Conservation (phyloP, 139 green algal genomes). For the Eudorina sp. region DNA sequence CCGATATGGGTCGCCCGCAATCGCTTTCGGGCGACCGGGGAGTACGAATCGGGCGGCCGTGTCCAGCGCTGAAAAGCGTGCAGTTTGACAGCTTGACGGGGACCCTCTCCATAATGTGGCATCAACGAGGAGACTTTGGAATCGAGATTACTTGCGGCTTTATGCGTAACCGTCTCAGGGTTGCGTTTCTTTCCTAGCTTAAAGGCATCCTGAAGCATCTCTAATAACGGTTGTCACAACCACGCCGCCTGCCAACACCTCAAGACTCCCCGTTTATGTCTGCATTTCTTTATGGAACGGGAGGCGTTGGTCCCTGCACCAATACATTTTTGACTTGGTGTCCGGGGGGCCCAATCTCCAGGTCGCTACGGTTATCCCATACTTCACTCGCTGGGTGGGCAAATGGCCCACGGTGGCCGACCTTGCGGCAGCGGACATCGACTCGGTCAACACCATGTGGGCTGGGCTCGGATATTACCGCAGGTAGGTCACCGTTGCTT, state of each 20-base stretch:
- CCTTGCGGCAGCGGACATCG: conserved; percentile 84
- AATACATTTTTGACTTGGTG: too few species aligned
- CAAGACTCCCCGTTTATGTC: not conserved
- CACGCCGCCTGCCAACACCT: too few species aligned
- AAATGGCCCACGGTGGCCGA: conserved; percentile 88
- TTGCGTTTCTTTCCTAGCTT: too few species aligned
- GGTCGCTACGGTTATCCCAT: conserved; percentile 79
- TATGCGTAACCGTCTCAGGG: too few species aligned
- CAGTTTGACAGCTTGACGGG: not conserved
- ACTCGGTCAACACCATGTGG: conserved; percentile 93
- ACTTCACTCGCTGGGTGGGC: conserved; percentile 85
- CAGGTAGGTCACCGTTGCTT: conserved; percentile 10
- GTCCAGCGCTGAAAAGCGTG: not conserved
- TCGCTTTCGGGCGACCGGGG: too few species aligned
- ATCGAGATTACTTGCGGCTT: too few species aligned
- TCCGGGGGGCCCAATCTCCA: not conserved
- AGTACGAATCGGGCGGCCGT: too few species aligned
- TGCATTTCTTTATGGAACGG: not conserved
- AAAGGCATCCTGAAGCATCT: too few species aligned
- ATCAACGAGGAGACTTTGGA: too few species aligned
- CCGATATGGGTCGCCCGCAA: too few species aligned
- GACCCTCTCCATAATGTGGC: not conserved
- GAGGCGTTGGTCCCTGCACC: not conserved
- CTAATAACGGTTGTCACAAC: too few species aligned
- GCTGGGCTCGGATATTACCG: conserved; percentile 98